Evolutionary conservation across 2,329 filamentous ascomycete species (phyloP), one percentile per base, ranked within the genome.

Genomic region (Cercospora beticola): DNA sequence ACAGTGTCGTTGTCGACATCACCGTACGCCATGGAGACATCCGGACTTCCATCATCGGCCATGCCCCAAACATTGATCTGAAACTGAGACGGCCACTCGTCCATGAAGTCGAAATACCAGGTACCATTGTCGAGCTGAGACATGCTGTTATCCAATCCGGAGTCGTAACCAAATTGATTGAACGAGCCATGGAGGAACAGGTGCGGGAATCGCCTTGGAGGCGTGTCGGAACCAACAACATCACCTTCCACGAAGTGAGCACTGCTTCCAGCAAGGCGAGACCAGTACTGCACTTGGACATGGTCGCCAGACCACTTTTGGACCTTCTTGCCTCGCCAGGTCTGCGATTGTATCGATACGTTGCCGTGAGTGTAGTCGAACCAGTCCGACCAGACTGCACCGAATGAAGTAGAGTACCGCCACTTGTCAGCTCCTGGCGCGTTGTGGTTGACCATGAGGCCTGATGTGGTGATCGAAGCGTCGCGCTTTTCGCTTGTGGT

Each of bases 1-100:
- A 90, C 81, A 2, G 82, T 82, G 74, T 90, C 88, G 28, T 81
- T 81, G 73, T 90, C 86, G 14, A 88, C 83, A 75, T 90, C 88
- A 23, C 89, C 89, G 69, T 84, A 86, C 2, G 88, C 84, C 65
- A 82, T 83, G 7, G 84, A 84, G 68, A 87, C 82, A 76, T 90
- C 88, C 0, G 88, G 88, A 72, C 86, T 79, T 21, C 87, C 87
- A 76, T 89, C 84, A 0, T 85, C 84, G 73, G 90, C 88, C 76
- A 90, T 87, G 62, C 88, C 89, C 88, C 89, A 90, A 5, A 89
- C 82, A 71, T 90, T 90, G 68, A 90, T 79, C 73, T 90, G 88
- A 66, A 87, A 84, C 59, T 84, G 79, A 2, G 85, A 84, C 5
- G 88, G 88, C 85, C 87, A 90, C 74, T 90, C 88, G 3, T 84